Base-by-base conservation (phyloP, 2,329 filamentous ascomycete genomes). In the Ilyonectria robusta region DNA sequence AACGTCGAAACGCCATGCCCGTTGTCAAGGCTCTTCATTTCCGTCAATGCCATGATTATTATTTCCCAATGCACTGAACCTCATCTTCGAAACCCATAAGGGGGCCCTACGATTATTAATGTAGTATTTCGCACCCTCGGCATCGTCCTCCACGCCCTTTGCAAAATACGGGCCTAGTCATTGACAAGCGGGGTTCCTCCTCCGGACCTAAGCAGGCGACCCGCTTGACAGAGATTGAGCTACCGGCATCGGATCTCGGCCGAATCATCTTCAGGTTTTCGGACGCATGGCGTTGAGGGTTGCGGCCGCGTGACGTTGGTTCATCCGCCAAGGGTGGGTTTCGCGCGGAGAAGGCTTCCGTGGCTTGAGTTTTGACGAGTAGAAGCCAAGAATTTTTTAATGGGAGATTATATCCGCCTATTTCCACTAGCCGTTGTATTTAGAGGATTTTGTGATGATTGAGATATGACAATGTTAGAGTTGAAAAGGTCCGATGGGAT, bases 101-200 rank as follows among this genome's bases (percentile, higher is more conserved):
- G 46, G 57, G 47, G 33, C 51, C 8, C 21, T 53, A 44, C 21
- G 46, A 26, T 58, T 46, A 47, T 61, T 53, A 47, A 66, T 53
- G 63, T 58, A 62, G 35, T 33, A 60, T 35, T 62, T 40, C 47
- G 35, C 26, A 53, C 35, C 15, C 15, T n/a, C n/a, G 8, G n/a
- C 40, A 26, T 17, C 23, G 7, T 29, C 26, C 10, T 62, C 37
- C 53, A 40, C 63, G 63, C 63, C 63, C 63, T 66, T 66, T 42
- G n/a, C 40, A 42, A 15, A 26, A 47, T n/a, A 6, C 33, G 9
- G 42, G 33, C 40, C 57, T n/a, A 37, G 44, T 54, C 50, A 57
- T 60, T 37, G 31, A 58, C 63, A 37, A 55, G 63, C 63, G 63
- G 53, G 58, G 58, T 62, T 61, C 63, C 58, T 31, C 63, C 53